Base-by-base conservation (phyloP, 2,329 filamentous ascomycete genomes). In the Fusarium sp. region DNA sequence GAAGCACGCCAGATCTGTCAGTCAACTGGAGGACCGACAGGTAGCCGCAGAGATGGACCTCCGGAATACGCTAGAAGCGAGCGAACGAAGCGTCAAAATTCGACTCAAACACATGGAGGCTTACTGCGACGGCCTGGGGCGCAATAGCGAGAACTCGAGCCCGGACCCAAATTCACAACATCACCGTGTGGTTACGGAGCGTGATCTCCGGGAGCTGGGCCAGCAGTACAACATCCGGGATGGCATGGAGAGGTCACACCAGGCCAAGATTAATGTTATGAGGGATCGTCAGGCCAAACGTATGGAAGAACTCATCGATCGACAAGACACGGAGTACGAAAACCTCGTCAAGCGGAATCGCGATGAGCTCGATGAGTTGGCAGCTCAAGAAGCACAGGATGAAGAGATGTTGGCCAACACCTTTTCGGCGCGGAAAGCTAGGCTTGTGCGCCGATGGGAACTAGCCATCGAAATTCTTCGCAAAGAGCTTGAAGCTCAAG, bases 71-170 rank as follows among this genome's bases (percentile, higher is more conserved):
- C 72, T 88, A 14, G 82, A 87, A 48, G 82, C 85, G 63, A 82
- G 81, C 49, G 84, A 86, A 68, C 77, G 79, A 54, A 85, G 82
- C 62, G 79, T 88, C 33, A 77, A 77, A 29, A 82, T 86, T 33
- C 80, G 85, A 13, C 75, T 88, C n/a, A 82, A 81, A 68, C 82
- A 88, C 63, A 88, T 88, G 86, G 85, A 88, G 65, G 85, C 84
- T 6, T 88, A 88, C 70, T 88, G 85, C 66, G 80, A 85, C 56
- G 80, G 80, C 4, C 72, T 84, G 2, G 82, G 82, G 4, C 77
- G 48, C n/a, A 48, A 35, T 10, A 44, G 77, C 29, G 76, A 71
- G 3, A 73, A 67, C 31, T 65, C 71, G 2, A 64, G 71, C 27
- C 63, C 70, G 0, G 62, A 70, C 23, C 43, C 61, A 6, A 29